phyloP scores from a whole-genome alignment of 2,329 filamentous ascomycete species.

The Calonectria pteridis region DNA sequence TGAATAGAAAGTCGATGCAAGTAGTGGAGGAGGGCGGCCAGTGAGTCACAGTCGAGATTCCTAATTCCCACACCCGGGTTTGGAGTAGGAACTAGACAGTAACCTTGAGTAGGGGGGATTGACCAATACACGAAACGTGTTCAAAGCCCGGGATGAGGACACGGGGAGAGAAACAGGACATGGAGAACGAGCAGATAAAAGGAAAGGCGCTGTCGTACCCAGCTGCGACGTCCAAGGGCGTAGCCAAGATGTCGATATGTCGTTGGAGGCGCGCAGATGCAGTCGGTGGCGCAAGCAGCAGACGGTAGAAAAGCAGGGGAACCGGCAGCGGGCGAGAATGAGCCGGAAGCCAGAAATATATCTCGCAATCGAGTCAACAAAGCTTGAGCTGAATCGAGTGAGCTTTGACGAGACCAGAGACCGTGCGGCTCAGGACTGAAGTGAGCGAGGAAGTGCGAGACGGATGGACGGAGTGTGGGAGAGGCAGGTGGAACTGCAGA shows the following conservation, averaged over 20 bases:
- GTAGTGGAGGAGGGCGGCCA: slow-evolving; percentile 40
- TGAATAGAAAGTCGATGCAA: slow-evolving; percentile 42
- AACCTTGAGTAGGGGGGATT: slow-evolving; percentile 38
- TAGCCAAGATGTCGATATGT: slow-evolving; percentile 29
- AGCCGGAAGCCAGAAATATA: slow-evolving; percentile 31
- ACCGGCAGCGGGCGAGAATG: slow-evolving; percentile 25
- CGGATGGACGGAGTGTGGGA: slow-evolving; percentile 31
- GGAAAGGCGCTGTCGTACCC: slow-evolving; percentile 40
- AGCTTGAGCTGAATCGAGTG: neutral
- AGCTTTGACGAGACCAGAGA: slow-evolving; percentile 26
- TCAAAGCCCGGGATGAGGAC: slow-evolving; percentile 9
- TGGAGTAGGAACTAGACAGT: slow-evolving; percentile 33
- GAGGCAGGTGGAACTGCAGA: slow-evolving; percentile 43
- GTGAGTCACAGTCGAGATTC: slow-evolving; percentile 51
- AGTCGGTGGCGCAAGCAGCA: slow-evolving; percentile 29
- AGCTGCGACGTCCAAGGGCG: slow-evolving; percentile 34
- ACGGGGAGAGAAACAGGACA: slow-evolving; percentile 19
- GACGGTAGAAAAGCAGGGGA: slow-evolving; percentile 29
- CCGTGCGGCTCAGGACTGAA: slow-evolving; percentile 30
- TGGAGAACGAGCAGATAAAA: slow-evolving; percentile 24
- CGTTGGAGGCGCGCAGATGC: slow-evolving; percentile 28
- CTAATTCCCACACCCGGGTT: slow-evolving; percentile 43
- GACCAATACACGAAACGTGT: slow-evolving; percentile 32
- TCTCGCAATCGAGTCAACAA: slow-evolving; percentile 19
- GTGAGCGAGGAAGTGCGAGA: slow-evolving; percentile 25